Base-by-base conservation (phyloP, 345 rosid species). In the Stellera chamaejasme region DNA sequence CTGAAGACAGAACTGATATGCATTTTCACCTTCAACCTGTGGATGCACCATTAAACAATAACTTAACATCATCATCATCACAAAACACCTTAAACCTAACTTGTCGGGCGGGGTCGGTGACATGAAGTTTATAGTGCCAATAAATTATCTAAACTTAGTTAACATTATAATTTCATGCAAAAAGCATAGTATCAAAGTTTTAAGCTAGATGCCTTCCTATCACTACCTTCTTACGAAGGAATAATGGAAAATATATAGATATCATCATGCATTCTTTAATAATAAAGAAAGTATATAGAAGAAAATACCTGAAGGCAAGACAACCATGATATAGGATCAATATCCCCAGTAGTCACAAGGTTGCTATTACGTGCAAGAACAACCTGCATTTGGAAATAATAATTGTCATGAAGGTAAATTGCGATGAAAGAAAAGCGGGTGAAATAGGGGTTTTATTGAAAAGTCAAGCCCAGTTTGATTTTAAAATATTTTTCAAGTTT, bases 1-100 rank as follows among this genome's bases (percentile, higher is more conserved):
- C 72, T 91, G 98, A 64, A 91, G 82, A 77, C 80, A 83, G 64
- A 91, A 91, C 55, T 91, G 98, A 64, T 87, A 91, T 19, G 90
- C 82, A 66, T 85, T 79, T 68, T 78, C 82, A 43, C 96, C 96
- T 80, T 83, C 95, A 56, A 74, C 69, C 89, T 91, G 77, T 57
- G 71, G 58, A 56, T 53, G 48, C 3, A 62, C 26, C 11, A 27
- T 43, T 61, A 45, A 53, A 52, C 2, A 41, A 13, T 32, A 45
- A 28, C 44, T 57, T 62, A 15, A 28, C 25, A 2, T 28, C 39
- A 26, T 45, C 8, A 53, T 45, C 47, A 53, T 11, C 11, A 14
- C 61, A 66, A 23, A 47, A 42, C 11, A 27, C 2, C 28, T 10
- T 58, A 11, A 47, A 11, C 52, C 48, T 58, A 46, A 46, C 27